These are phyloP conservation scores for Mariannaea sp. DNA, from an alignment of 2,329 filamentous ascomycete species.

Conservation along the genomic window DNA sequence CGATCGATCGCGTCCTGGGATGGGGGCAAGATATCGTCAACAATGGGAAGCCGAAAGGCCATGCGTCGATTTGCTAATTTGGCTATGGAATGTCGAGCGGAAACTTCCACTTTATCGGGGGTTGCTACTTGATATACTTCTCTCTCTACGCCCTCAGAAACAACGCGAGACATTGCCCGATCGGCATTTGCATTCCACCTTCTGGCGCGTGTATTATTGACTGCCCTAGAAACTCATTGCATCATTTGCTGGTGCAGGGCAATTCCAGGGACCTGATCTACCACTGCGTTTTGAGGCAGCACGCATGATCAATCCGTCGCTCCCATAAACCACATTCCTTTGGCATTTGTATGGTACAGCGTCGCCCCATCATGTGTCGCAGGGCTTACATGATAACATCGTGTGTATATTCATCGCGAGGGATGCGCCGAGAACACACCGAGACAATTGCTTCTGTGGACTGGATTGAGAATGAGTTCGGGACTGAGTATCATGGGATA, in stretches of 20 bases:
- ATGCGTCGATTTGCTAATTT: too few relatives aligned
- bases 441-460: conserved; percentile 14
- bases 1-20: neutral
- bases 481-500: neutral
- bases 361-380: neutral
- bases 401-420: neutral
- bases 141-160: neutral
- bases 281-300: too few relatives aligned
- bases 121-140: neutral
- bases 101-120: neutral
- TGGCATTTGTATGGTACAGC: neutral
- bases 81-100: too few relatives aligned
- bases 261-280: too few relatives aligned
- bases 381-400: neutral
- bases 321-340: conserved; percentile 6
- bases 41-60: too few relatives aligned
- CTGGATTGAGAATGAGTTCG: neutral
- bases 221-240: neutral
- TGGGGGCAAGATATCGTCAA: too few relatives aligned
- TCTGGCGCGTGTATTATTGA: neutral
- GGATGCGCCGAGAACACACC: conserved; percentile 20
- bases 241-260: neutral
- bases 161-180: neutral
- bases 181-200: conserved; percentile 5
- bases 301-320: neutral